Evolutionary conservation across 2,329 filamentous ascomycete species (phyloP).

Genomic region (Lachnellula suecica): DNA sequence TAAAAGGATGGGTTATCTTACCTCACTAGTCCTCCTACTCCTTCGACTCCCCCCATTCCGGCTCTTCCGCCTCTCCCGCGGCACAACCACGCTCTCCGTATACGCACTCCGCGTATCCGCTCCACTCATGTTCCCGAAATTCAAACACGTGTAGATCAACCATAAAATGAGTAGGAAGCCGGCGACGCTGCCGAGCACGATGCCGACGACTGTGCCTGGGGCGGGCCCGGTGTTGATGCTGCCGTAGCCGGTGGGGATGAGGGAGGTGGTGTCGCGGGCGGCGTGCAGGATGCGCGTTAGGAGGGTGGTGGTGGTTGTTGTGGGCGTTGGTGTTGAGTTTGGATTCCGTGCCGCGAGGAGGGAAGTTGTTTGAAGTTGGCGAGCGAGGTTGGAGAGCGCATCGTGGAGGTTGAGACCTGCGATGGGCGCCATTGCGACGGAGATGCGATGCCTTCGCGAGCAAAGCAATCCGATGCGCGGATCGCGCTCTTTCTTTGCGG

Average conservation of each 20-base stretch:
- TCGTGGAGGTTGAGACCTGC: too few relatives aligned
- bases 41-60: constrained; percentile 17
- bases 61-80: constrained; percentile 16
- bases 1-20: too few relatives aligned
- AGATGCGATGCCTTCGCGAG: too few relatives aligned
- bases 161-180: constrained; percentile 53
- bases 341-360: too few relatives aligned
- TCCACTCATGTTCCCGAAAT: too few relatives aligned
- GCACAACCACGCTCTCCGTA: constrained; percentile 21
- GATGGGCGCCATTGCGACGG: too few relatives aligned
- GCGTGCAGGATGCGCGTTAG: background rate
- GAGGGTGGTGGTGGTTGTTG: background rate
- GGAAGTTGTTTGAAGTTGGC: too few relatives aligned
- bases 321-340: background rate
- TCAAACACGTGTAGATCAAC: constrained; percentile 42
- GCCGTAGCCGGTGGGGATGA: constrained; percentile 63
- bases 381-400: too few relatives aligned
- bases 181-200: constrained; percentile 53
- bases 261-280: constrained; percentile 16
- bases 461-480: too few relatives aligned
- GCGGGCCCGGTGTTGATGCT: constrained; percentile 49
- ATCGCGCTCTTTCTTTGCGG: too few relatives aligned
- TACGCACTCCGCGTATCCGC: too few relatives aligned
- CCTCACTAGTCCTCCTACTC: constrained; percentile 20
- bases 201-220: constrained; percentile 59